phyloP scores from a whole-genome alignment of 495 filamentous ascomycete species.

The Penicillium alfredii region DNA sequence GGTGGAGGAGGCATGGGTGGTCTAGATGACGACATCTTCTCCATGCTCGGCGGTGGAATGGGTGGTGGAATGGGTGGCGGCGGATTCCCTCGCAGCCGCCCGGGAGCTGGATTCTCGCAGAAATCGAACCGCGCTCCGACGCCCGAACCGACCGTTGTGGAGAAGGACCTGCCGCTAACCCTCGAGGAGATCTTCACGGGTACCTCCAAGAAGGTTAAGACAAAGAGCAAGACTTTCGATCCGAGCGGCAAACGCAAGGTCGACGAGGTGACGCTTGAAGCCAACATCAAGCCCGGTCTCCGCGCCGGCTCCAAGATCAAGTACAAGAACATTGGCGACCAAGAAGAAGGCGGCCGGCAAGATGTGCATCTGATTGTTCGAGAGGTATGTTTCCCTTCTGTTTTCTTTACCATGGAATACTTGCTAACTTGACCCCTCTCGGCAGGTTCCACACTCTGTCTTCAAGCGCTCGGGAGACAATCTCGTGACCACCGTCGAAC shows the following conservation, averaged over 20 bases:
- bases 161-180: conserved; percentile 72
- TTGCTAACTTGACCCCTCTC: no score
- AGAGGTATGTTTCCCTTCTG: conserved; percentile 60
- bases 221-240: conserved; percentile 94
- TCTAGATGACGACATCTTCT: conserved; percentile 52
- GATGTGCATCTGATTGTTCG: conserved; percentile 91
- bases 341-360: conserved; percentile 95
- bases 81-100: conserved; percentile 25
- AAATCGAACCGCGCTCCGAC: conserved; percentile 48
- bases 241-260: conserved; percentile 71
- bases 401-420: no score
- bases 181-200: conserved; percentile 85
- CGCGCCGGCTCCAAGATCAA: conserved; percentile 97
- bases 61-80: conserved; percentile 37
- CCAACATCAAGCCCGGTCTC: conserved; percentile 88
- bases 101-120: conserved; percentile 38
- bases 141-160: conserved; percentile 87
- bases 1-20: conserved; percentile 44
- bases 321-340: conserved; percentile 91
- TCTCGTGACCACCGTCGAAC: conserved; percentile 65
- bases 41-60: conserved; percentile 38
- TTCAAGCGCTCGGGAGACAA: conserved; percentile 86
- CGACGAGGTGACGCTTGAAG: conserved; percentile 85
- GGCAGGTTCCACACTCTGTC: conserved; percentile 75
- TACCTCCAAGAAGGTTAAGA: conserved; percentile 90